A percentile compares a stretch with the other conserved stretches of the same genome.
Evolutionary conservation across 176 grass and related monocot genomes (phyloP).

Genomic region (Carex kokanica): DNA sequence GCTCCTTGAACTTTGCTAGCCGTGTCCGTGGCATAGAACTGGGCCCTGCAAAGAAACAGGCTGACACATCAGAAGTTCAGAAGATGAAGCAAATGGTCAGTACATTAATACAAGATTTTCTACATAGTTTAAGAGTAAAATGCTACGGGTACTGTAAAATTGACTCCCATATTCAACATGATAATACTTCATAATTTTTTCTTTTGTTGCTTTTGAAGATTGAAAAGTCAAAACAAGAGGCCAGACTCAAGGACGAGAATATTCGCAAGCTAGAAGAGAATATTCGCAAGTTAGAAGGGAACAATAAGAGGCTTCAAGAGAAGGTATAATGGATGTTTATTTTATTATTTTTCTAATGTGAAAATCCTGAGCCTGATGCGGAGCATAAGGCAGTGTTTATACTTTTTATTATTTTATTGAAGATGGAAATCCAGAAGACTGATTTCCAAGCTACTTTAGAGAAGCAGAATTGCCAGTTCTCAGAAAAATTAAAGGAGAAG

Average conservation of each 20-base stretch:
- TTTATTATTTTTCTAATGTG: conserved; percentile 38
- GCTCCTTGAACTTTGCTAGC: conserved; percentile 89
- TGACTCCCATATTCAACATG: no score
- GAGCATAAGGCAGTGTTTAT: background rate
- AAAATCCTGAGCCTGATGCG: conserved; percentile 31
- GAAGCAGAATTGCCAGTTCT: conserved; percentile 61
- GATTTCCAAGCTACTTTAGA: conserved; percentile 53
- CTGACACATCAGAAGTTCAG: conserved; percentile 77
- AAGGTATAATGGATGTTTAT: conserved; percentile 50
- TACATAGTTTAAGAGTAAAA: no score
- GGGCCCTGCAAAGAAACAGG: conserved; percentile 83
- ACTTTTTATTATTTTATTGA: conserved; percentile 40
- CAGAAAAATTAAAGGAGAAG: conserved; percentile 76
- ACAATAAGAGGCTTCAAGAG: conserved; percentile 70
- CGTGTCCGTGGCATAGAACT: conserved; percentile 80
- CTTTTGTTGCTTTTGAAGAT: conserved; percentile 45
- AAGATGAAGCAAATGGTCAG: conserved; percentile 87
- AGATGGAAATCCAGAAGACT: conserved; percentile 60
- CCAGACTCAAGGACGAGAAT: conserved; percentile 69
- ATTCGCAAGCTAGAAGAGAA: conserved; percentile 80
- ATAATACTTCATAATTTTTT: background rate
- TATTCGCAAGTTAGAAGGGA: conserved; percentile 79
- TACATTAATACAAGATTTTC: conserved; percentile 1
- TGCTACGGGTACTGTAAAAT: no score
- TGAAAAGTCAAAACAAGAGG: conserved; percentile 83